Conservation (phyloP, 2,329 filamentous ascomycete genomes). For the Orbilia javanica region DNA sequence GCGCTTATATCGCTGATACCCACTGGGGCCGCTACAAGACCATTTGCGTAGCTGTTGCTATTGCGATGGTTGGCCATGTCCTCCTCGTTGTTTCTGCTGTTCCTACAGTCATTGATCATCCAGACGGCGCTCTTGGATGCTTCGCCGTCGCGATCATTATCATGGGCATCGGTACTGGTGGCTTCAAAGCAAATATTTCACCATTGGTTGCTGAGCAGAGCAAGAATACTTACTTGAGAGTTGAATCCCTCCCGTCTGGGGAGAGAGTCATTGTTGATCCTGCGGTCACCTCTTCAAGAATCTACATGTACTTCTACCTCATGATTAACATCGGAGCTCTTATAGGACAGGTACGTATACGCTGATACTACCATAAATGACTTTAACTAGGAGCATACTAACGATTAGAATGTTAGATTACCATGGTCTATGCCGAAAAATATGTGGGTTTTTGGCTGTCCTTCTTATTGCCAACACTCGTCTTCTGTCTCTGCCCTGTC, state of each 20-base stretch:
- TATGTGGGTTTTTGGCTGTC: conserved; percentile 82
- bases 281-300: conserved; percentile 75
- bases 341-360: conserved; percentile 59
- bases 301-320: conserved; percentile 79
- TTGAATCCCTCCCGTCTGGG: conserved; percentile 71
- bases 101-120: conserved; percentile 73
- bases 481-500: conserved; percentile 74
- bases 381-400: not conserved
- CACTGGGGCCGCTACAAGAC: conserved; percentile 78
- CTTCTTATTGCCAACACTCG: conserved; percentile 75
- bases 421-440: conserved; percentile 80
- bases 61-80: conserved; percentile 76
- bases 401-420: conserved; percentile 66
- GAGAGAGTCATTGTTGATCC: conserved; percentile 79
- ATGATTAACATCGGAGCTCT: conserved; percentile 78
- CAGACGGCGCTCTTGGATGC: conserved; percentile 72
- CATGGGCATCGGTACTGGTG: conserved; percentile 80
- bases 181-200: conserved; percentile 85
- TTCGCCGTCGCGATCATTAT: conserved; percentile 74
- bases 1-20: conserved; percentile 75
- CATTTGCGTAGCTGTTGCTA: conserved; percentile 74
- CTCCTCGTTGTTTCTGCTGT: conserved; percentile 76
- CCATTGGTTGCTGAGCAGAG: conserved; percentile 80
- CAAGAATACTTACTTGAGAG: conserved; percentile 71
- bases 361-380: too few species aligned